Base-by-base conservation (phyloP, 768 basidiomycete species). In the Panaeolus papilionaceus region DNA sequence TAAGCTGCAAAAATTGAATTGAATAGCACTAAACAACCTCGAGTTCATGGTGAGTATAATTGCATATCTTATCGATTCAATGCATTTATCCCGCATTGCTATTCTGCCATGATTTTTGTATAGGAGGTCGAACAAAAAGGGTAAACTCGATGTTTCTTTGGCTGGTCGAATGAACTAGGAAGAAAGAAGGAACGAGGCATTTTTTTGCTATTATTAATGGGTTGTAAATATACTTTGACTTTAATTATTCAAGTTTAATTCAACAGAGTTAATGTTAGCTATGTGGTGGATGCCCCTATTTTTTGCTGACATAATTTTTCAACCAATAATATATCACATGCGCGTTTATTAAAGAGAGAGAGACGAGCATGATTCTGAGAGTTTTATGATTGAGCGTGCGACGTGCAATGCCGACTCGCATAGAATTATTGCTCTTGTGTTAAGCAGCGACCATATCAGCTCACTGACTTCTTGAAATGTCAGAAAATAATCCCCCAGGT, bases 381-480 rank as follows among this genome's bases (percentile, higher is more conserved):
- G 28, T 58, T 33, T 51, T 51, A 26, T 51, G 28, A 37, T 58
- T 37, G 20, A 37, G 11, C 54, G 54, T 58, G 54, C 54, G 54
- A 58, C 54, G 54, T 33, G n/a, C 54, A 58, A 58, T 58, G 54
- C 28, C 54, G 54, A 58, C 54, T 28, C 26, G 54, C 54, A 33
- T 37, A 33, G 33, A 58, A 14, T 28, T 28, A 10, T 14, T 33
- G 12, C 28, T 58, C 54, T 58, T 51, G 49, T 26, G 49, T 28
- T 26, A 51, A 26, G 26, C 28, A 33, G 4, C 26, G 6, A 23
- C 28, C 26, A 33, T 16, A 39, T 40, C 33, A 28, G 37, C 23
- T n/a, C 14, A 14, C 54, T 37, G 4, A 12, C 26, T 10, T 37
- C 3, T 58, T 33, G 33, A 58, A 33, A 58, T 58, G 54, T 58